Conservation (phyloP, 2,329 filamentous ascomycete species). For the Beauveria sp. region DNA sequence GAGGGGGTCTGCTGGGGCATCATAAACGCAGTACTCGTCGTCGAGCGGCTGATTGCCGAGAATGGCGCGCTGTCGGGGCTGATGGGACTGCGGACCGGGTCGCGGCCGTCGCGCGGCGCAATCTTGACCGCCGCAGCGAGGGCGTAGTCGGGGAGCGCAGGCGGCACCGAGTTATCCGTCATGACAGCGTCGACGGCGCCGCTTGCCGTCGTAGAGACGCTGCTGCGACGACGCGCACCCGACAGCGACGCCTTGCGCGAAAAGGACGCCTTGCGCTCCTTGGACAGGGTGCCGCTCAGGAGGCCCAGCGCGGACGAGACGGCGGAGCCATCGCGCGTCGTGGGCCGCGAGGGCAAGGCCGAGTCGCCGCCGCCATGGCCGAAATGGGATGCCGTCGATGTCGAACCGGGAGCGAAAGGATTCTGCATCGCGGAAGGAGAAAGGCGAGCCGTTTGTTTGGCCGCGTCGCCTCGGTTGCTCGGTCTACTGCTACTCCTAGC, state of each 20-base stretch:
- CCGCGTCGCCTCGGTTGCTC: neutral
- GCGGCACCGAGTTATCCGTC: slow-evolving; percentile 40
- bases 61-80: slow-evolving; percentile 31
- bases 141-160: slow-evolving; percentile 47
- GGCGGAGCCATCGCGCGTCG: slow-evolving; percentile 27
- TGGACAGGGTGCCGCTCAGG: slow-evolving; percentile 16
- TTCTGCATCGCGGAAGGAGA: slow-evolving; percentile 1
- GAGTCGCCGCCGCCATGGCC: slow-evolving; percentile 22
- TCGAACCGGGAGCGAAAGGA: neutral
- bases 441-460: neutral
- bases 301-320: slow-evolving; percentile 1
- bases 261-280: slow-evolving; percentile 46
- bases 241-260: slow-evolving; percentile 47
- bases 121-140: slow-evolving; percentile 42
- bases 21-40: slow-evolving; percentile 27
- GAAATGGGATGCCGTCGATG: slow-evolving; percentile 15
- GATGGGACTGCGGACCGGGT: slow-evolving; percentile 18
- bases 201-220: slow-evolving; percentile 25
- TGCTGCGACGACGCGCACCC: slow-evolving; percentile 34
- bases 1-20: slow-evolving; percentile 18
- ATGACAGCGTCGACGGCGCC: slow-evolving; percentile 29
- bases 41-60: slow-evolving; percentile 35
- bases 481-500: neutral
- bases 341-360: slow-evolving; percentile 25
- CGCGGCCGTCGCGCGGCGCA: slow-evolving; percentile 17